These are phyloP conservation scores for Arachnopeziza araneosa DNA, from an alignment of 2,329 filamentous ascomycete genomes.

Conservation along the genomic window DNA sequence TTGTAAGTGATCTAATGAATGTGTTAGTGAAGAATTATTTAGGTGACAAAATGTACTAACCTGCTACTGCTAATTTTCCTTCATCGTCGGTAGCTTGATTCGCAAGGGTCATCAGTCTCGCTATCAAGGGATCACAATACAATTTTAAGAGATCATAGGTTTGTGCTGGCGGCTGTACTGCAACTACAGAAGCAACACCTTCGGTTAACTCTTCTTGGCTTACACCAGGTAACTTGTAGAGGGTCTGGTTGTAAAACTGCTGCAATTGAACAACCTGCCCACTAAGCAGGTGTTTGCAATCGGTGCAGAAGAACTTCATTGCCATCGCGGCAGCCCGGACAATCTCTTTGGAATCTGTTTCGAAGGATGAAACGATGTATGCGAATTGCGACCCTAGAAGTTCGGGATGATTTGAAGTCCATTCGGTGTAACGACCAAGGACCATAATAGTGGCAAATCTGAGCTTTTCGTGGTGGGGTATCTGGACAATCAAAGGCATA, in stretches of 20 bases:
- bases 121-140: constrained; percentile 87
- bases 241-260: constrained; percentile 82
- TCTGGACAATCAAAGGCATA: constrained; percentile 88
- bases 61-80: constrained; percentile 78
- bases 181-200: constrained; percentile 86
- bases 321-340: constrained; percentile 86
- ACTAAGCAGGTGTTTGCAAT: constrained; percentile 83
- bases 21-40: constrained; percentile 2
- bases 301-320: constrained; percentile 95
- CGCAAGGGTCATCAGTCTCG: constrained; percentile 78
- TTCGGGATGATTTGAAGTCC: constrained; percentile 91
- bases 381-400: constrained; percentile 89
- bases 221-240: constrained; percentile 75
- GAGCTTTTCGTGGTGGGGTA: constrained; percentile 95
- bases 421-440: constrained; percentile 92
- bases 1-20: constrained; percentile 69
- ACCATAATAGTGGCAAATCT: constrained; percentile 98
- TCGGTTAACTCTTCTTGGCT: constrained; percentile 97
- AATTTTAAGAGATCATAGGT: constrained; percentile 82
- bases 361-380: constrained; percentile 91
- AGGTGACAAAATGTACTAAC: constrained; percentile 39
- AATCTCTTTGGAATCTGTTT: constrained; percentile 83
- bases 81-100: constrained; percentile 79
- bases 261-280: constrained; percentile 82
- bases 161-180: constrained; percentile 74